phyloP scores from a whole-genome alignment of 805 yeast genomes.

The Candida patagonica region DNA sequence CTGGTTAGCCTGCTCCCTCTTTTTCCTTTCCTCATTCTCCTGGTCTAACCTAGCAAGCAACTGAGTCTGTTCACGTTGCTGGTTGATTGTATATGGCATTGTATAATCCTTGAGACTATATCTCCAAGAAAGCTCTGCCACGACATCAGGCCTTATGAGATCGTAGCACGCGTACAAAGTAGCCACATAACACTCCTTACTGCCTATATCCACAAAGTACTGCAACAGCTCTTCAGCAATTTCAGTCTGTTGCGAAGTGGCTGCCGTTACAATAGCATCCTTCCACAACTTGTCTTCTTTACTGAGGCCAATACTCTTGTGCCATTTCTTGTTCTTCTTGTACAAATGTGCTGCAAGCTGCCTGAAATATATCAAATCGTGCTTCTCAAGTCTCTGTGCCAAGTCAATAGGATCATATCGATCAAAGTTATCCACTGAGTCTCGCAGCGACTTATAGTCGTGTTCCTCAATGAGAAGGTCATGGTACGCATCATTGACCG shows the following conservation, averaged over 20 bases:
- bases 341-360: constrained; percentile 91
- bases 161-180: constrained; percentile 80
- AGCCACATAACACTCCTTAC: constrained; percentile 90
- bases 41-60: constrained; percentile 54
- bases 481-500: constrained; percentile 92
- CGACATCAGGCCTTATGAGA: constrained; percentile 69
- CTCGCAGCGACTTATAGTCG: constrained; percentile 82
- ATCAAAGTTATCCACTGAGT: constrained; percentile 81
- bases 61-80: constrained; percentile 69
- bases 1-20: constrained; percentile 37
- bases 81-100: constrained; percentile 85
- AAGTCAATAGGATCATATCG: constrained; percentile 86
- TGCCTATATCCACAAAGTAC: constrained; percentile 94
- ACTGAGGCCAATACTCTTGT: constrained; percentile 76
- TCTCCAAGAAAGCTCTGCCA: constrained; percentile 85
- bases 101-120: constrained; percentile 73
- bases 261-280: constrained; percentile 88
- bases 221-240: constrained; percentile 82
- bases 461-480: constrained; percentile 93
- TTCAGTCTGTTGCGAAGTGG: constrained; percentile 65
- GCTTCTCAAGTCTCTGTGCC: constrained; percentile 89
- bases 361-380: constrained; percentile 83
- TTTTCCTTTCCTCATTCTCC: constrained; percentile 64
- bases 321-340: constrained; percentile 90
- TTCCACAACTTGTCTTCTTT: constrained; percentile 92